phyloP scores from a whole-genome alignment of 805 yeast species.

The Kodamaea neixiangensis region DNA sequence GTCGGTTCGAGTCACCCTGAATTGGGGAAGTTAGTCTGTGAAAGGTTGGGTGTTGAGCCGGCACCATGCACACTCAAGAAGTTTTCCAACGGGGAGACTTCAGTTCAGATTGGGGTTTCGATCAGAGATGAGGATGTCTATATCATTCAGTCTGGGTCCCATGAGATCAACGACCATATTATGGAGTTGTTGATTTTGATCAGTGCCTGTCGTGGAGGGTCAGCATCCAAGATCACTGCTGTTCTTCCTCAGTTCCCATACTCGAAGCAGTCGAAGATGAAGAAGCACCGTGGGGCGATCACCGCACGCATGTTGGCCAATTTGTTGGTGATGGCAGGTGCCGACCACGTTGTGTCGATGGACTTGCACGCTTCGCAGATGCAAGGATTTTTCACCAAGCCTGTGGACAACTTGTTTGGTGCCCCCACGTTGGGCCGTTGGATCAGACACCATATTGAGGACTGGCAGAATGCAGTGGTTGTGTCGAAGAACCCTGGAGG shows the following conservation, averaged over 20 bases:
- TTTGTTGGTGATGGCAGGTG: conserved; percentile 95
- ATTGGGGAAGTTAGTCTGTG: conserved; percentile 87
- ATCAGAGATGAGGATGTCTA: conserved; percentile 97
- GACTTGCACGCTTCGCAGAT: conserved; percentile 95
- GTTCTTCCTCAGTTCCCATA: conserved; percentile 98
- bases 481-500: conserved; percentile 99
- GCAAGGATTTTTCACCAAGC: conserved; percentile 98
- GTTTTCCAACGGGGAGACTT: conserved; percentile 96
- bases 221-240: conserved; percentile 96
- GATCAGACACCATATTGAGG: conserved; percentile 88
- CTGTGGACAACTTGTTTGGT: conserved; percentile 95
- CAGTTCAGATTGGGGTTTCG: conserved; percentile 91
- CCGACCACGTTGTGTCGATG: conserved; percentile 97
- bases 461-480: conserved; percentile 86
- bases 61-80: conserved; percentile 91
- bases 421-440: conserved; percentile 96
- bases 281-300: conserved; percentile 97
- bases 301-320: conserved; percentile 98
- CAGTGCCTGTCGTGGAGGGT: conserved; percentile 95
- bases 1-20: conserved; percentile 97
- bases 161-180: conserved; percentile 86
- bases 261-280: conserved; percentile 97
- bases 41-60: conserved; percentile 85
- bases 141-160: conserved; percentile 85
- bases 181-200: conserved; percentile 94